A percentile compares a stretch with the other conserved stretches of the same genome.
These are phyloP conservation scores for Diatrype stigma DNA, from an alignment of 2,329 filamentous ascomycete genomes.

Conservation along the genomic window DNA sequence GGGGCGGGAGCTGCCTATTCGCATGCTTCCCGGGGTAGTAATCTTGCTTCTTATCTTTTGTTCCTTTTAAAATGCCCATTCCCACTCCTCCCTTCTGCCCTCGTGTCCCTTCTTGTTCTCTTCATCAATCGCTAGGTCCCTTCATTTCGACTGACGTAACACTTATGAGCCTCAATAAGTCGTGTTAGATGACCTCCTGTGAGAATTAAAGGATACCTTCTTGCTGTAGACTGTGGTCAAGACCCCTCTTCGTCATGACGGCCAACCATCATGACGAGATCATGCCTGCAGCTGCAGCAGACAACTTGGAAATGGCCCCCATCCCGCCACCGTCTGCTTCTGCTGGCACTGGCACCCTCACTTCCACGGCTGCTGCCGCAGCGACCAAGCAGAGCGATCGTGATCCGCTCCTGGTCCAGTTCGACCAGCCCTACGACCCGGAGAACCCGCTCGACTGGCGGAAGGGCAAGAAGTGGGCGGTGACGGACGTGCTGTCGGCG, in stretches of 20 bases:
- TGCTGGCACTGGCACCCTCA: not conserved
- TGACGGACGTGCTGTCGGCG: slow-evolving; percentile 44
- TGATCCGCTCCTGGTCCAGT: not conserved
- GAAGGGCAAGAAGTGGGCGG: slow-evolving; percentile 40
- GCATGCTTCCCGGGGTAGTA: too few species aligned
- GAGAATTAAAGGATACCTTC: not conserved
- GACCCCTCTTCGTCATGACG: not conserved
- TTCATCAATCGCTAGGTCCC: not conserved
- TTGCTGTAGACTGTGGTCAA: not conserved
- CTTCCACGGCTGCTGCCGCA: too few species aligned
- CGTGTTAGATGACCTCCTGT: too few species aligned
- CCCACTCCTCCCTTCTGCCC: not conserved
- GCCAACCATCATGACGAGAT: not conserved
- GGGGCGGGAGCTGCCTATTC: too few species aligned
- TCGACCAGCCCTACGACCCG: slow-evolving; percentile 9
- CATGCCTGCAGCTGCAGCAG: not conserved
- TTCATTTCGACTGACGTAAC: not conserved
- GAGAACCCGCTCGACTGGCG: slow-evolving; percentile 38
- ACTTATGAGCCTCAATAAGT: too few species aligned
- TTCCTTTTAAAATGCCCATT: too few species aligned
- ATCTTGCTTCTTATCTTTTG: too few species aligned
- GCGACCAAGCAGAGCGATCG: not conserved
- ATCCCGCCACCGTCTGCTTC: not conserved
- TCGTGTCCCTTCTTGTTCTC: not conserved
- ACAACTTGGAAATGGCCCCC: not conserved